These are phyloP conservation scores for Penicillium chermesinum DNA, from an alignment of 495 filamentous ascomycete genomes.

Conservation along the genomic window DNA sequence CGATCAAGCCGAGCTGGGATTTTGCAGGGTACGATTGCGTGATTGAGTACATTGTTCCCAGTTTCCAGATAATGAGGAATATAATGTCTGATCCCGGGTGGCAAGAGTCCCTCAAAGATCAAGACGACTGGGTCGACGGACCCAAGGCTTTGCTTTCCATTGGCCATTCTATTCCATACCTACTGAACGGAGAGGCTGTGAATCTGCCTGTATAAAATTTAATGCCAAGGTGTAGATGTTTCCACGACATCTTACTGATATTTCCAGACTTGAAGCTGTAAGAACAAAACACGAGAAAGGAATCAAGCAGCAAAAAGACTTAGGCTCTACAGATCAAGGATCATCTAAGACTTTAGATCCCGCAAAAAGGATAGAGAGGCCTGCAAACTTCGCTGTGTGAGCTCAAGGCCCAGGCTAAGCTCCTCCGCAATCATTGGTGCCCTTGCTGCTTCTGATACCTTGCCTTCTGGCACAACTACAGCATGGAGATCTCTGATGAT, in stretches of 20 bases:
- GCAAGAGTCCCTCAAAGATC: constrained; percentile 20
- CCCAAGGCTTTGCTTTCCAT: constrained; percentile 21
- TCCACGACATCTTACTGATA: too few species aligned
- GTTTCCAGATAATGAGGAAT: constrained; percentile 13
- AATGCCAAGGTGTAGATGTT: too few species aligned
- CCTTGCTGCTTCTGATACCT: neutral
- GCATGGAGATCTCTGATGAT: neutral
- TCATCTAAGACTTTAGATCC: neutral
- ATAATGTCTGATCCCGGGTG: constrained; percentile 26
- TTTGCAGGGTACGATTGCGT: constrained; percentile 29
- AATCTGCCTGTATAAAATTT: too few species aligned
- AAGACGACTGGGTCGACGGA: constrained; percentile 26
- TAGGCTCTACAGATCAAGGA: neutral
- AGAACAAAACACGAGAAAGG: too few species aligned
- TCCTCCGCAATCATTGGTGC: neutral
- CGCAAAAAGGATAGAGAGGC: neutral
- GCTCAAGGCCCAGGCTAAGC: neutral
- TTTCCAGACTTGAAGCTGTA: too few species aligned
- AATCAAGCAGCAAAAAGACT: too few species aligned
- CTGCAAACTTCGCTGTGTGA: neutral
- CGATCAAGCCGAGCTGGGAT: constrained; percentile 18
- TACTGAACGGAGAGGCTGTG: constrained; percentile 5
- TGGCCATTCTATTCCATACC: constrained; percentile 18
- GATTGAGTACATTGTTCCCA: constrained; percentile 24
- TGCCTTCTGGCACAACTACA: neutral